phyloP scores from a whole-genome alignment of 495 filamentous ascomycete genomes.

The Lichenothelia convexa region DNA sequence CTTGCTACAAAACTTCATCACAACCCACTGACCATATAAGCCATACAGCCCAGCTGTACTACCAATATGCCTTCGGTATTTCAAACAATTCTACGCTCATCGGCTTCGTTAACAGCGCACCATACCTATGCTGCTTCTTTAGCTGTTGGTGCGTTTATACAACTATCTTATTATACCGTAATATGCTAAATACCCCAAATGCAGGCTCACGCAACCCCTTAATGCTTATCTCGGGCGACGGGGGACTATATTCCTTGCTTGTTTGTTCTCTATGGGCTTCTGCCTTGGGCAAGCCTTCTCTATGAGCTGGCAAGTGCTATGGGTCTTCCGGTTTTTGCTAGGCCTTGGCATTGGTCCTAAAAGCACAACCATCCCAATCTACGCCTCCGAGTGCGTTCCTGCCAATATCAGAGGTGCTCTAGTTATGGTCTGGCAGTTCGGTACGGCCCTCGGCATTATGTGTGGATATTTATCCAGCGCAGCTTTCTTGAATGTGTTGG shows the following conservation, averaged over 20 bases:
- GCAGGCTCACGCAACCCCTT: slow-evolving; percentile 4
- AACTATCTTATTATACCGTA: not conserved
- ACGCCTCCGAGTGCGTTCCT: slow-evolving; percentile 41
- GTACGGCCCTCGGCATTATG: slow-evolving; percentile 41
- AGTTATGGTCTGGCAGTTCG: slow-evolving; percentile 45
- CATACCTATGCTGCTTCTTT: not conserved
- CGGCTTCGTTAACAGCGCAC: too few relatives aligned
- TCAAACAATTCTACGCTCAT: too few relatives aligned
- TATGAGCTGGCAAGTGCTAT: slow-evolving; percentile 7
- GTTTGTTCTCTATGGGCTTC: slow-evolving; percentile 21
- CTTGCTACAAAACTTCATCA: too few relatives aligned
- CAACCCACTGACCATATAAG: too few relatives aligned
- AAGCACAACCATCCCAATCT: slow-evolving; percentile 31
- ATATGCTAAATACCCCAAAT: too few relatives aligned
- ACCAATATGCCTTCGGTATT: too few relatives aligned
- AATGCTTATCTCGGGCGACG: slow-evolving; percentile 7
- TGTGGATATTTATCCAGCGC: slow-evolving; percentile 43
- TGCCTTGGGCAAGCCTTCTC: slow-evolving; percentile 8
- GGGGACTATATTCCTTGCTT: slow-evolving; percentile 61
- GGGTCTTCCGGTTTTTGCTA: slow-evolving; percentile 9
- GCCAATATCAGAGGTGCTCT: slow-evolving; percentile 41
- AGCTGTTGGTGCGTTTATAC: not conserved
- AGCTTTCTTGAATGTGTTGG: slow-evolving; percentile 36
- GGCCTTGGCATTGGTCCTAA: slow-evolving; percentile 10
- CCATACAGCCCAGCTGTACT: too few relatives aligned